A percentile compares a stretch with the other conserved stretches of the same genome.
phyloP scores from a whole-genome alignment of 768 basidiomycete genomes.

The Grammothele lineata region DNA sequence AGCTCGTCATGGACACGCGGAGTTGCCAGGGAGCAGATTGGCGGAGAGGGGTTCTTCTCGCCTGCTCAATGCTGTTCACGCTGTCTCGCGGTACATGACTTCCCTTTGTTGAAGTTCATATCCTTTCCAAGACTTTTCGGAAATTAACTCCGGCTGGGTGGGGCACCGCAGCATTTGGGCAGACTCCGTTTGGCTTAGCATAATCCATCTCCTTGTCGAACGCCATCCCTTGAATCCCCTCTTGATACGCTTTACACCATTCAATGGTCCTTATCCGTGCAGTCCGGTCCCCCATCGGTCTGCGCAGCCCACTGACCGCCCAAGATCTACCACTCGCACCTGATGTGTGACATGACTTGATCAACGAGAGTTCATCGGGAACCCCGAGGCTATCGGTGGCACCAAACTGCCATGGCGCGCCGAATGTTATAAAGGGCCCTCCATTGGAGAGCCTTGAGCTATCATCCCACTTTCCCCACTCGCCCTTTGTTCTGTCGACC shows the following conservation, averaged over 20 bases:
- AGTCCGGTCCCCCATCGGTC: constrained; percentile 6
- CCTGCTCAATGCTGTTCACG: too few species aligned
- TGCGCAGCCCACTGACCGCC: constrained; percentile 9
- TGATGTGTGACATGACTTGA: constrained; percentile 5
- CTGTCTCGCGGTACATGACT: too few species aligned
- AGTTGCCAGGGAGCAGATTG: too few species aligned
- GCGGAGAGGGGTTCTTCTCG: too few species aligned
- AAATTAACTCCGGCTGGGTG: constrained; percentile 7
- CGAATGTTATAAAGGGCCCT: neutral
- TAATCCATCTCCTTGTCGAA: too few species aligned
- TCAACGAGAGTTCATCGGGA: neutral
- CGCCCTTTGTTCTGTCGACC: constrained; percentile 2
- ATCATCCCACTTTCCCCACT: constrained; percentile 1
- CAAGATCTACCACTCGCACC: constrained; percentile 8
- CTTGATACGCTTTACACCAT: too few species aligned
- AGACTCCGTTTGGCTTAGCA: too few species aligned
- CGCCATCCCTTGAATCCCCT: too few species aligned
- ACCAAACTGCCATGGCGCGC: constrained; percentile 2
- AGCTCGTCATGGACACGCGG: too few species aligned
- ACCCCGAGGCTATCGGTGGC: constrained; percentile 1
- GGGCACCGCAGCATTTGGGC: too few species aligned
- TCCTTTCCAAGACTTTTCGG: too few species aligned
- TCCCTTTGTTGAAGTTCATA: too few species aligned
- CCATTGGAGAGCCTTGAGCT: neutral
- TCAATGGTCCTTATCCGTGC: constrained; percentile 8